These are phyloP conservation scores for Eucalyptus paniculata DNA, from an alignment of 345 rosid genomes.

Conservation along the genomic window DNA sequence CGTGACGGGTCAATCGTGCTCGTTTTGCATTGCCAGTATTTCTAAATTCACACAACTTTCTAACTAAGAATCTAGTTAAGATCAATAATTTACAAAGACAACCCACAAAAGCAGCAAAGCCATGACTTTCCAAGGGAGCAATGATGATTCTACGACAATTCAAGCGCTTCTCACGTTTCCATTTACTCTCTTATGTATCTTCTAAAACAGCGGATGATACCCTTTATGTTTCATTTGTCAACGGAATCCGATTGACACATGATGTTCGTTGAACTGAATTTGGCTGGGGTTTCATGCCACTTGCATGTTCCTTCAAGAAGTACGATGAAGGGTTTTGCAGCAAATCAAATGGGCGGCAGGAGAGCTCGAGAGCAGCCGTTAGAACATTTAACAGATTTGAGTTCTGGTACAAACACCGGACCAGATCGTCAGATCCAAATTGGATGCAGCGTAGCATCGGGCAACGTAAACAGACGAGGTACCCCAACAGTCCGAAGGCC, in stretches of 20 bases:
- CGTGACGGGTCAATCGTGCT: fast-evolving
- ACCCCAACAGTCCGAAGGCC: neutral
- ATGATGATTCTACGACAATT: neutral
- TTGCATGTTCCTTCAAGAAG: neutral
- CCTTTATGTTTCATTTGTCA: neutral
- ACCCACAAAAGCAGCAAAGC: neutral
- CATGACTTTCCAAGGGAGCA: neutral
- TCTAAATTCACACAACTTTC: neutral
- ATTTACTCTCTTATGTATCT: neutral
- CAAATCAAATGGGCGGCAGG: neutral
- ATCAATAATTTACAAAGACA: neutral
- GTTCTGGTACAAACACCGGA: neutral
- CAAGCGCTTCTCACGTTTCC: neutral
- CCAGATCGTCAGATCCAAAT: neutral
- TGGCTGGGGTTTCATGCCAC: neutral
- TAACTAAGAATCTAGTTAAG: neutral
- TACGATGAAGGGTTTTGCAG: neutral
- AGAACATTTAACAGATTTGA: neutral
- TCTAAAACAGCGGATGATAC: neutral
- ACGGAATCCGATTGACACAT: neutral
- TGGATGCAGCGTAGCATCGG: neutral
- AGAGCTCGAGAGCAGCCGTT: neutral
- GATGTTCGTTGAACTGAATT: neutral
- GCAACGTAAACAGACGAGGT: neutral
- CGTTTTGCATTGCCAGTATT: fast-evolving